Base-by-base conservation (phyloP, 371 early-diverging fungal species). In the Apophysomyces variabilis region DNA sequence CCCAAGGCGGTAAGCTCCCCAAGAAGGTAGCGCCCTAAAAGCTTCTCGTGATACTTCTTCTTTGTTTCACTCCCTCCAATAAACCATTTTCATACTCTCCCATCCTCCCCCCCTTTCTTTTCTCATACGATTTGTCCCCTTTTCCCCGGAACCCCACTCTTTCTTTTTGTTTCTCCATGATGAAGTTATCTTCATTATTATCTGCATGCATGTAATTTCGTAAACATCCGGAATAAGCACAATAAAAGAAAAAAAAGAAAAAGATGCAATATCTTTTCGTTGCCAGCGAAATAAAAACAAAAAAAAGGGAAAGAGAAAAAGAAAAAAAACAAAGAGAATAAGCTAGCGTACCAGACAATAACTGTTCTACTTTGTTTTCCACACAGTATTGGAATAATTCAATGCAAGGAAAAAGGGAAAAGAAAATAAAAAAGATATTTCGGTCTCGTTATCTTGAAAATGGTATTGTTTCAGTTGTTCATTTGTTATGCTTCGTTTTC, bases 1-100 rank as follows among this genome's bases (percentile, higher is more conserved):
- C 67, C 38, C 66, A 74, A 12, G 86, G 86, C 41, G 86, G 83
- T 21, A 68, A 81, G 64, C 54, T 78, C 43, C 60, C 70, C 13
- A 65, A 66, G 59, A 66, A 50, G 54, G 8, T 50, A 18, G 5
- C 54, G 16, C 5, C 46, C 13, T 45, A 45, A 18, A 45, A 26
- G 32, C 32, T 26, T 26, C 32, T 26, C 3, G 32, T 26, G 3
- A 26, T 26, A 26, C 32, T 26, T 26, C 32, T 26, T 26, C 32
- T 26, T 26, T 26, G 32, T 26, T 26, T 3, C 32, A 26, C 32
- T 26, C 32, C 32, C 32, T 3, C 1, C 32, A 26, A 26, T 26
- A 26, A 26, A 26, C 32, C 32, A 26, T 26, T 26, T 26, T 26
- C 32, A 26, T 26, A 26, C 3, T 26, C 32, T 26, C 3, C 32